Conservation (phyloP, 2,329 filamentous ascomycete species). For the Diaporthe sp. region DNA sequence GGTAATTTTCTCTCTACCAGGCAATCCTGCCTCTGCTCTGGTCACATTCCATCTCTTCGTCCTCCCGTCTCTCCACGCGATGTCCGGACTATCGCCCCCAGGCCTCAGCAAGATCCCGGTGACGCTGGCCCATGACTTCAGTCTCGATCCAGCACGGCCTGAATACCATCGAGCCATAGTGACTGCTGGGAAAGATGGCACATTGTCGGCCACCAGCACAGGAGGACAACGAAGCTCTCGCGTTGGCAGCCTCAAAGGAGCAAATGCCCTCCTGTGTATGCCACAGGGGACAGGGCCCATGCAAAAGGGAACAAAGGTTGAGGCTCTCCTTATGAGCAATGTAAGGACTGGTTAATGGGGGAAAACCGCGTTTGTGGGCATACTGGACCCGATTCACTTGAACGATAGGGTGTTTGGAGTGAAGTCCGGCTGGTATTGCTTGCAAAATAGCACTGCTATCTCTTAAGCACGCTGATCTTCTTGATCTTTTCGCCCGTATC, state of each 20-base stretch:
- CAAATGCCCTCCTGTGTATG: slow-evolving; percentile 88
- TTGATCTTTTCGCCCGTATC: background rate
- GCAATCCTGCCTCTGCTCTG: slow-evolving; percentile 92
- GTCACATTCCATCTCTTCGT: slow-evolving; percentile 97
- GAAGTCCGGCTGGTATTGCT: background rate
- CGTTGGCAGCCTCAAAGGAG: slow-evolving; percentile 89
- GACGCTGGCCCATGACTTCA: slow-evolving; percentile 78
- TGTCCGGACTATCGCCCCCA: slow-evolving; percentile 75
- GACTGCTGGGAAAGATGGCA: slow-evolving; percentile 74
- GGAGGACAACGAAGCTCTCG: slow-evolving; percentile 91
- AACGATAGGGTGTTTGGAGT: background rate
- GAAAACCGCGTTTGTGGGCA: background rate
- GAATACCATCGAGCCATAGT: slow-evolving; percentile 94
- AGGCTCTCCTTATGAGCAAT: slow-evolving; percentile 83
- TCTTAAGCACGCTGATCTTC: background rate
- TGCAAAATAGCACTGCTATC: background rate
- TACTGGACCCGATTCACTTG: background rate
- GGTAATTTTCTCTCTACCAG: slow-evolving; percentile 89
- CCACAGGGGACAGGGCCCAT: slow-evolving; percentile 75
- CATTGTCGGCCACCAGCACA: slow-evolving; percentile 82
- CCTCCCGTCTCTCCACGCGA: slow-evolving; percentile 84
- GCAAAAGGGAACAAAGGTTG: slow-evolving; percentile 77
- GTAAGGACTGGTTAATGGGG: slow-evolving; percentile 49
- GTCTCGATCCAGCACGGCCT: slow-evolving; percentile 79
- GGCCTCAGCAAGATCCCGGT: slow-evolving; percentile 83